phyloP scores from a whole-genome alignment of 164 flowering plant species.

The Stephania cephalantha region DNA sequence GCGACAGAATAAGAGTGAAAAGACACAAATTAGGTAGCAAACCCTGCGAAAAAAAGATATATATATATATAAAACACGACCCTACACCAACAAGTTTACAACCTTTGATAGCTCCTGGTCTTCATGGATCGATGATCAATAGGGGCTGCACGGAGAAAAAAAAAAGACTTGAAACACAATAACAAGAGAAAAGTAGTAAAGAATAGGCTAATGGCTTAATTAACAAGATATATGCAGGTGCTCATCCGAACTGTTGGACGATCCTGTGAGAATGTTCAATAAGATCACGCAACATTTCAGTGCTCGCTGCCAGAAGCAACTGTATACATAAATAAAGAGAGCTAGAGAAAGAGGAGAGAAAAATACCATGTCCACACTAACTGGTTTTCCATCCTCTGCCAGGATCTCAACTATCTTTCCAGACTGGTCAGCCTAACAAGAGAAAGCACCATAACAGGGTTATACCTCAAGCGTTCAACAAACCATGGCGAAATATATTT shows the following conservation, averaged over 20 bases:
- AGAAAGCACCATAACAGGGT: not conserved
- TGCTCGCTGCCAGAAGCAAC: not conserved
- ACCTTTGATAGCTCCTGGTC: not conserved
- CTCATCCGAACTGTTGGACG: not conserved
- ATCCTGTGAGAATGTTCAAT: no score
- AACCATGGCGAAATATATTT: not conserved
- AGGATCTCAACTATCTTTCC: constrained; percentile 53
- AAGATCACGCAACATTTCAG: no score
- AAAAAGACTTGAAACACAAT: not conserved
- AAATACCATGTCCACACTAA: constrained; percentile 49
- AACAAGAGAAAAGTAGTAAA: not conserved
- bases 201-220: no score
- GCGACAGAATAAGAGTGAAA: not conserved
- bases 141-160: constrained; percentile 42
- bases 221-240: not conserved
- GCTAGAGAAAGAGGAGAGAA: constrained; percentile 12
- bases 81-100: not conserved
- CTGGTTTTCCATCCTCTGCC: constrained; percentile 55
- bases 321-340: not conserved
- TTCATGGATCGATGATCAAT: constrained; percentile 41
- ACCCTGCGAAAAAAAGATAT: not conserved
- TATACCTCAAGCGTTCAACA: not conserved
- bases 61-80: no score
- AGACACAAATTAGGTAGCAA: not conserved
- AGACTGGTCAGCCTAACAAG: constrained; percentile 53